phyloP scores from a whole-genome alignment of 192 early-diverging fungal species.

The Dispira simplex region DNA sequence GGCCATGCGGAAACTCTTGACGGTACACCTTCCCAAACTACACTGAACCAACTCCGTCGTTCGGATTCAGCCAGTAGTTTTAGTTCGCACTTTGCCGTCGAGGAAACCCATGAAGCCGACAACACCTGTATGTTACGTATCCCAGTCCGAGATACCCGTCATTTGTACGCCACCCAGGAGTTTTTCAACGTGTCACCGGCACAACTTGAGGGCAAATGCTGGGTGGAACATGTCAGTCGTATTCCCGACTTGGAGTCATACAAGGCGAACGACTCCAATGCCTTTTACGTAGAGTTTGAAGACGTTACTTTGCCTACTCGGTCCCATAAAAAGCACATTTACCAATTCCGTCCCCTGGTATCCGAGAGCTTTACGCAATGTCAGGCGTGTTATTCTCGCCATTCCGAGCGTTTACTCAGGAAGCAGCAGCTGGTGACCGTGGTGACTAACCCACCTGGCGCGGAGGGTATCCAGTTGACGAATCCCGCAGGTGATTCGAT shows the following conservation, averaged over 20 bases:
- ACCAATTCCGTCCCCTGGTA: neutral
- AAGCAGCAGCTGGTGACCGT: neutral
- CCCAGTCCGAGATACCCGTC: conserved; percentile 23
- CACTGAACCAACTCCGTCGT: neutral
- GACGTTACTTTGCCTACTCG: neutral
- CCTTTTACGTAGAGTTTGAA: conserved; percentile 24
- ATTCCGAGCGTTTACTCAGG: neutral
- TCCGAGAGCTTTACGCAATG: neutral
- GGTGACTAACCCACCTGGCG: neutral
- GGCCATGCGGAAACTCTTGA: neutral
- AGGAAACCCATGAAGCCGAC: neutral
- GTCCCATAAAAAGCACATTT: neutral
- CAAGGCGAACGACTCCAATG: conserved; percentile 29
- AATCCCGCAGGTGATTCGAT: neutral
- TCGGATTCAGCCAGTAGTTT: neutral
- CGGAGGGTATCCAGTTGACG: neutral
- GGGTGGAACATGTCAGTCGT: conserved; percentile 30
- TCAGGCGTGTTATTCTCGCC: neutral
- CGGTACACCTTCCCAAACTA: conserved; percentile 1
- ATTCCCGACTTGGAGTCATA: conserved; percentile 22
- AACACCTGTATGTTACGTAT: neutral
- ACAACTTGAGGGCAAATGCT: conserved; percentile 35
- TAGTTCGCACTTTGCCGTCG: neutral
- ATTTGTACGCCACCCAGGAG: conserved; percentile 27
- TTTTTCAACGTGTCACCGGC: conserved; percentile 13